Conservation (phyloP, 1,284 basidiomycete species). For the Thelephora terrestris region DNA sequence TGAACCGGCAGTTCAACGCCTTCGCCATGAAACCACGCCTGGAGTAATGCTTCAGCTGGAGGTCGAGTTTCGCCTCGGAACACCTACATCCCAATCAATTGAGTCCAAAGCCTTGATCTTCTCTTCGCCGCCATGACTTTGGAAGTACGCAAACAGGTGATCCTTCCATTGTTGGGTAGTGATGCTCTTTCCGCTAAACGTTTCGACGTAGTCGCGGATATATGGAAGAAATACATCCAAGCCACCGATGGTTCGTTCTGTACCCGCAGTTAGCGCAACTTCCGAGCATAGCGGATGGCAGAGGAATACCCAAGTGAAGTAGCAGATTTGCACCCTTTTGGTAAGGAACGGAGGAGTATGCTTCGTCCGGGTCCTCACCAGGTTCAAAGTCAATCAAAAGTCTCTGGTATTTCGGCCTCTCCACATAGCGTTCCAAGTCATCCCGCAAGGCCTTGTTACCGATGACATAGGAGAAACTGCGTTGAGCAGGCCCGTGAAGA, state of each 20-base stretch:
- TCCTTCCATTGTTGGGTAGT: conserved; percentile 83
- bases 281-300: background rate
- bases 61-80: background rate
- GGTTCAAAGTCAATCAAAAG: conserved; percentile 77
- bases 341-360: conserved; percentile 62
- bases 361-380: conserved; percentile 84
- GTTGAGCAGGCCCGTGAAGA: conserved; percentile 69
- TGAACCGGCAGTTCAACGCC: conserved; percentile 71
- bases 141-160: conserved; percentile 79
- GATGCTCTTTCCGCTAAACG: conserved; percentile 76
- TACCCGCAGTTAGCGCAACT: background rate
- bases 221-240: conserved; percentile 81
- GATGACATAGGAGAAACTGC: conserved; percentile 75
- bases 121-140: conserved; percentile 45
- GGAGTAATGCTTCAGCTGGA: conserved; percentile 7
- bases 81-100: conserved; percentile 70
- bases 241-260: conserved; percentile 79
- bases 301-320: conserved; percentile 38
- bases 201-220: conserved; percentile 70
- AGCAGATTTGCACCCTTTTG: conserved; percentile 73
- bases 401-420: conserved; percentile 70
- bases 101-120: conserved; percentile 62
- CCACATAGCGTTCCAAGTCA: conserved; percentile 53
- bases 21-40: conserved; percentile 85
- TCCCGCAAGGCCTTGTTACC: conserved; percentile 69